Conservation (phyloP, 352 stramenopile species). For the Globisporangium paroecandrum region DNA sequence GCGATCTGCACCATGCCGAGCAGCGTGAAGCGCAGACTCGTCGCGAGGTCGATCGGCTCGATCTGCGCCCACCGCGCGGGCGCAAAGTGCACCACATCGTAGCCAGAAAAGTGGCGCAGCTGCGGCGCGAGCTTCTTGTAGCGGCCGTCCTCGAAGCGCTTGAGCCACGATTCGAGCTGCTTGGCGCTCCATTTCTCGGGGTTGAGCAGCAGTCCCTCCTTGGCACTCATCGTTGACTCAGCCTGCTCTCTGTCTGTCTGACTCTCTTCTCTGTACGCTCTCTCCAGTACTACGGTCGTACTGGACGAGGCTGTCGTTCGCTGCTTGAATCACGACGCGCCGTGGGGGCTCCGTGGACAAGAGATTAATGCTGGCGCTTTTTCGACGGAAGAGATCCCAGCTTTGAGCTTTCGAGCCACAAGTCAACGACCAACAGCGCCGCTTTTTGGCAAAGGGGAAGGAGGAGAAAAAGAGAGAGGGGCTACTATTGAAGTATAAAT, state of each 20-base stretch:
- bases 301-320: neutral
- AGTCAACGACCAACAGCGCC: neutral
- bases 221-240: constrained; percentile 80
- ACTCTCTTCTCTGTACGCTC: neutral
- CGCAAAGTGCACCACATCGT: constrained; percentile 67
- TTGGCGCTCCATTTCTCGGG: constrained; percentile 78
- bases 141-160: constrained; percentile 66
- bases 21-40: constrained; percentile 80
- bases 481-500: neutral
- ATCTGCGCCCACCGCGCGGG: constrained; percentile 55
- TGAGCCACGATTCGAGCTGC: constrained; percentile 76
- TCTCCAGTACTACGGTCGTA: neutral
- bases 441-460: neutral
- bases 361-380: constrained; percentile 1
- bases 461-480: neutral
- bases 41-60: constrained; percentile 59
- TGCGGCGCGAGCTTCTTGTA: constrained; percentile 51
- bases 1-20: constrained; percentile 85
- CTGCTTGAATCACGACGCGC: neutral
- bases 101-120: constrained; percentile 57
- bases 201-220: constrained; percentile 80
- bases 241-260: neutral
- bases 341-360: neutral
- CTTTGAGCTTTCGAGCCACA: neutral
- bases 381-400: neutral